These are phyloP conservation scores for Verbascum thapsus DNA, from an alignment of 257 asterid genomes.

Conservation along the genomic window DNA sequence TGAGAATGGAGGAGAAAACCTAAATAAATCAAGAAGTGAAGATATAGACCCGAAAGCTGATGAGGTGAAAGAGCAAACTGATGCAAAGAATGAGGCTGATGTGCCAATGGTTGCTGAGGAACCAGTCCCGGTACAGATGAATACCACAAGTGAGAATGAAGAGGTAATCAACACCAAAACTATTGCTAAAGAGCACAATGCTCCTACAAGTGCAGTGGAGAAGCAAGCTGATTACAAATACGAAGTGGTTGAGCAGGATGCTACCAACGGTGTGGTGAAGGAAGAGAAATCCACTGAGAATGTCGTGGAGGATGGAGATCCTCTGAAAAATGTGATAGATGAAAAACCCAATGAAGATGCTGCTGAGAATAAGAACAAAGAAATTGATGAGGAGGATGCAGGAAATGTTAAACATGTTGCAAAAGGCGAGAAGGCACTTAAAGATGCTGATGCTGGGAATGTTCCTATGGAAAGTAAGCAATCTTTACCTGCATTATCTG, in stretches of 20 bases:
- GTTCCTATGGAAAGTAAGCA: constrained; percentile 24
- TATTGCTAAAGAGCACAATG: constrained; percentile 17
- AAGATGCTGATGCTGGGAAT: constrained; percentile 27
- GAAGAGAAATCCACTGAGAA: constrained; percentile 28
- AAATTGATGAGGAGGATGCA: constrained; percentile 13
- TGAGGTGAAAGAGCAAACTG: constrained; percentile 22
- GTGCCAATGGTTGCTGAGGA: constrained; percentile 11
- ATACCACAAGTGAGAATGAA: constrained; percentile 18
- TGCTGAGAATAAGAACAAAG: constrained; percentile 14
- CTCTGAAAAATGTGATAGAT: constrained; percentile 21
- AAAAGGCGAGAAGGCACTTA: neutral
- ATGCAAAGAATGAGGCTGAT: constrained; percentile 11
- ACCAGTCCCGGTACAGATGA: neutral
- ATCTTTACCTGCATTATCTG: constrained; percentile 36
- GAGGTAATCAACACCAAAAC: constrained; percentile 4
- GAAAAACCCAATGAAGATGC: constrained; percentile 30
- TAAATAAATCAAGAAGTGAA: constrained; percentile 3
- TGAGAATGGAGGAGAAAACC: constrained; percentile 9
- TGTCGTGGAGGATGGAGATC: constrained; percentile 9
- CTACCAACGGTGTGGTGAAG: constrained; percentile 12
- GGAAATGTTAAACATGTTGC: neutral
- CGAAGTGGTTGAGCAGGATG: constrained; percentile 24
- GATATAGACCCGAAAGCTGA: constrained; percentile 17
- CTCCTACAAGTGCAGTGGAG: constrained; percentile 23
- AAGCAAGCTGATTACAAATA: constrained; percentile 20